Evolutionary conservation across 768 basidiomycete genomes (phyloP).

Genomic region (Rhizopogon vulgaris): DNA sequence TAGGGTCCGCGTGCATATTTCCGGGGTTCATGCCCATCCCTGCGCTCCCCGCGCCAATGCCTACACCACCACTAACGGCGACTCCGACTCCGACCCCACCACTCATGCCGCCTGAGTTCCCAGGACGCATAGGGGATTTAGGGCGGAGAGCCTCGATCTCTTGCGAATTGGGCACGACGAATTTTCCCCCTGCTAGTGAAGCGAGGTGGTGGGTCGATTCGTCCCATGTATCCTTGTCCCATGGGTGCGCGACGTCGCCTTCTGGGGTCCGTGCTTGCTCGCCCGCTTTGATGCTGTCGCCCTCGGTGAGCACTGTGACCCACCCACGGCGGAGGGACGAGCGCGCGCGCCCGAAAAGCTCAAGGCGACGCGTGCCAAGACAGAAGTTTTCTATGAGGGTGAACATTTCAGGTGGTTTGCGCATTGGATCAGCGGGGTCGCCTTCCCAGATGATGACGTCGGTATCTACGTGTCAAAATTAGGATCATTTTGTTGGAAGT

Average conservation of each 20-base stretch:
- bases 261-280: slow-evolving; percentile 23
- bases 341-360: slow-evolving; percentile 72
- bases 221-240: slow-evolving; percentile 65
- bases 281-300: slow-evolving; percentile 50
- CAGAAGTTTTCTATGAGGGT: slow-evolving; percentile 97
- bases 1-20: background rate
- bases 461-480: slow-evolving; percentile 55
- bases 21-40: slow-evolving; percentile 4
- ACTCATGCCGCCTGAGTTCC: slow-evolving; percentile 18
- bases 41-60: slow-evolving; percentile 8
- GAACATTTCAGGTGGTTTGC: slow-evolving; percentile 94
- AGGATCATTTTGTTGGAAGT: background rate
- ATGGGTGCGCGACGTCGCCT: slow-evolving; percentile 28
- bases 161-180: slow-evolving; percentile 64
- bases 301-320: slow-evolving; percentile 77
- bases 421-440: slow-evolving; percentile 74
- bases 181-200: slow-evolving; percentile 39
- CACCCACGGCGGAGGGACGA: slow-evolving; percentile 80
- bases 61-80: slow-evolving; percentile 17
- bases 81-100: slow-evolving; percentile 18
- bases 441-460: slow-evolving; percentile 96
- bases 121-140: slow-evolving; percentile 67
- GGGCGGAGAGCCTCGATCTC: slow-evolving; percentile 84
- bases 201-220: slow-evolving; percentile 48
- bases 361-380: slow-evolving; percentile 84